A percentile compares a stretch with the other conserved stretches of the same genome.
These are phyloP conservation scores for Sordariomycetes sp. DNA, from an alignment of 2,329 filamentous ascomycete genomes.

Conservation along the genomic window DNA sequence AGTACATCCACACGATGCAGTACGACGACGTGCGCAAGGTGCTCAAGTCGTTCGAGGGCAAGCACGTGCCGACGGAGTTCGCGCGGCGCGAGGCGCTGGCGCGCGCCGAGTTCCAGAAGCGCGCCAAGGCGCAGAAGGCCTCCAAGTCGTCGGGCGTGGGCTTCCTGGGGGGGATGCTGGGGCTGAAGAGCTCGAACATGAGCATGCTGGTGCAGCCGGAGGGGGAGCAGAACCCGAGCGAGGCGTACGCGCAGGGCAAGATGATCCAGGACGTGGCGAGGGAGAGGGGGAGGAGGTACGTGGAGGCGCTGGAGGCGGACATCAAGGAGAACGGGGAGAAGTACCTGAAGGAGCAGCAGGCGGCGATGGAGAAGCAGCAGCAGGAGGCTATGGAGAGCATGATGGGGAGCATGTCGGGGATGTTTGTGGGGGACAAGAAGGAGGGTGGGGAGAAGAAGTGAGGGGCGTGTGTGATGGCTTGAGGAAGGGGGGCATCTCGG, in stretches of 20 bases:
- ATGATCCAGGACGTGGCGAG: constrained; percentile 93
- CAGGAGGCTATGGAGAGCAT: constrained; percentile 88
- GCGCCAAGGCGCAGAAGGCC: constrained; percentile 57
- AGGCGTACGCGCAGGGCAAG: constrained; percentile 84
- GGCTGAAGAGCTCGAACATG: constrained; percentile 62
- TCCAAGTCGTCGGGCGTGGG: constrained; percentile 55
- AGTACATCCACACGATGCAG: constrained; percentile 93
- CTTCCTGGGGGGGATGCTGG: constrained; percentile 60
- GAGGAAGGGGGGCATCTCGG: background rate
- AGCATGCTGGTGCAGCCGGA: constrained; percentile 48
- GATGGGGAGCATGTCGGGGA: constrained; percentile 65
- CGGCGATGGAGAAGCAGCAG: constrained; percentile 76
- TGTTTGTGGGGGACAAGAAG: constrained; percentile 24
- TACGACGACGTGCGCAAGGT: constrained; percentile 79
- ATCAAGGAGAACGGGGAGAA: constrained; percentile 89
- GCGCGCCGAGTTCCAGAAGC: constrained; percentile 73
- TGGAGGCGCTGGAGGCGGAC: constrained; percentile 79
- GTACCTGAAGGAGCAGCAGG: constrained; percentile 90
- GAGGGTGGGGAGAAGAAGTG: background rate
- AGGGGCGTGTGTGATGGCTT: background rate
- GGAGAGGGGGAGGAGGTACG: constrained; percentile 83
- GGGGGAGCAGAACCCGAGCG: constrained; percentile 59
- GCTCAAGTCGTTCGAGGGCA: constrained; percentile 79
- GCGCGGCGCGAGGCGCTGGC: constrained; percentile 77
- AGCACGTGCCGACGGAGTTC: constrained; percentile 83